Conservation (phyloP, 306 rosid genomes). For the Psophocarpus tetragonolobus region DNA sequence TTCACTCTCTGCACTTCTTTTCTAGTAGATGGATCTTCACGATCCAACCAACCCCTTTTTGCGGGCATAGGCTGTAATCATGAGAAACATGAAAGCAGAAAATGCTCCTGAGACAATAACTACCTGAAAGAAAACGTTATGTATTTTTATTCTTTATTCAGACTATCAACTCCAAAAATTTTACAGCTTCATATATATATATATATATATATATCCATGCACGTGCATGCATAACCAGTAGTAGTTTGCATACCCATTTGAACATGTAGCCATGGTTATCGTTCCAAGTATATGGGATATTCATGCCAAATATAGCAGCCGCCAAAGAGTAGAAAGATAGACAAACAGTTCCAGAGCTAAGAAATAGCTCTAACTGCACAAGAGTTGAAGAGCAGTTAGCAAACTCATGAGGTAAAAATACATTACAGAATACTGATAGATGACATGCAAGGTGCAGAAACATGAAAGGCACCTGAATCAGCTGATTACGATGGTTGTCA, state of each 20-base stretch:
- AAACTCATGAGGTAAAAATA: neutral
- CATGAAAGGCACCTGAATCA: constrained; percentile 66
- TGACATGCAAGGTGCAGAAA: neutral
- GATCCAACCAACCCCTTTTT: constrained; percentile 78
- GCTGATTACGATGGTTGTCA: constrained; percentile 77
- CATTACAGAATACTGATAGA: constrained; percentile 5
- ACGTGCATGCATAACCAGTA: neutral
- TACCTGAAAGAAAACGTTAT: constrained; percentile 54
- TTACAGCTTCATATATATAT: neutral
- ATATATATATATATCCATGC: neutral
- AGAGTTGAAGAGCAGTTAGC: constrained; percentile 11
- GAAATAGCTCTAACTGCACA: constrained; percentile 79
- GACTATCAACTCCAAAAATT: constrained; percentile 2
- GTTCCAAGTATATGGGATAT: constrained; percentile 66
- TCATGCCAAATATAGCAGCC: constrained; percentile 71
- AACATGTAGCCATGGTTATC: constrained; percentile 48
- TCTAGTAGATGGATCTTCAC: constrained; percentile 35
- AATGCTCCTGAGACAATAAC: constrained; percentile 42
- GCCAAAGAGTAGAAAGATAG: constrained; percentile 60
- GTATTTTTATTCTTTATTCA: neutral
- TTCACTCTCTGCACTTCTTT: constrained; percentile 29
- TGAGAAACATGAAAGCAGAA: constrained; percentile 44
- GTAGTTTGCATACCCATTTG: constrained; percentile 68
- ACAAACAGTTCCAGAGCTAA: constrained; percentile 62
- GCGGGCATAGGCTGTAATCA: constrained; percentile 61